Evolutionary conservation across 176 grass and related monocot species (phyloP).

Genomic region (Avena sativa): DNA sequence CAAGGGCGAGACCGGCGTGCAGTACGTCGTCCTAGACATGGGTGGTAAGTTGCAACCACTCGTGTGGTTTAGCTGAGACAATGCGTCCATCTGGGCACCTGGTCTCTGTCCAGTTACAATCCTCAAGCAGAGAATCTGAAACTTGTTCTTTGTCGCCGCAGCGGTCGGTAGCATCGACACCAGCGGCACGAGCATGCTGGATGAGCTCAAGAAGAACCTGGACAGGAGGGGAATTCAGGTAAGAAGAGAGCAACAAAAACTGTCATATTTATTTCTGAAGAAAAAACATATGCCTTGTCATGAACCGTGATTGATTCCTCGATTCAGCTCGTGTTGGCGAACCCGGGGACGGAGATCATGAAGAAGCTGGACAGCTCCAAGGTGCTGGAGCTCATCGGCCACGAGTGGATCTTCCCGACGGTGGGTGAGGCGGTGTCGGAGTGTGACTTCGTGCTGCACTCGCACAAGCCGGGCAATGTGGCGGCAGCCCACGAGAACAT

Average conservation of each 20-base stretch:
- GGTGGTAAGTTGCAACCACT: conserved; percentile 63
- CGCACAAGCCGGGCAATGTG: conserved; percentile 46
- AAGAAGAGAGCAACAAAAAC: neutral
- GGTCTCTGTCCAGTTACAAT: no score
- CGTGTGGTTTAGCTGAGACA: neutral
- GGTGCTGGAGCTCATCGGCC: conserved; percentile 75
- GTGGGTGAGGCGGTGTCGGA: conserved; percentile 70
- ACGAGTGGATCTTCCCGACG: conserved; percentile 93
- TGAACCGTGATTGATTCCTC: conserved; percentile 4
- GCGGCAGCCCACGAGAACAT: conserved; percentile 43
- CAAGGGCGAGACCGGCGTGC: conserved; percentile 59
- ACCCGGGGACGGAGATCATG: conserved; percentile 93
- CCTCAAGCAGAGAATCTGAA: no score
- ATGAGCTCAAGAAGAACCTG: conserved; percentile 73
- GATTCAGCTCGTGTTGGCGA: conserved; percentile 78
- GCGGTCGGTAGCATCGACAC: conserved; percentile 92
- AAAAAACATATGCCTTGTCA: neutral
- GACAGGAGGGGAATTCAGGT: conserved; percentile 80
- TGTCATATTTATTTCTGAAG: neutral
- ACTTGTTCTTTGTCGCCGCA: neutral
- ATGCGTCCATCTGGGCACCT: neutral
- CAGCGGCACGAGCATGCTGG: conserved; percentile 88
- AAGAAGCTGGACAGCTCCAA: conserved; percentile 90
- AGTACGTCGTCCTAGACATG: conserved; percentile 87
- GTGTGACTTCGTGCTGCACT: conserved; percentile 70